phyloP scores from a whole-genome alignment of 129 eudicot species.

The Silybum marianum region DNA sequence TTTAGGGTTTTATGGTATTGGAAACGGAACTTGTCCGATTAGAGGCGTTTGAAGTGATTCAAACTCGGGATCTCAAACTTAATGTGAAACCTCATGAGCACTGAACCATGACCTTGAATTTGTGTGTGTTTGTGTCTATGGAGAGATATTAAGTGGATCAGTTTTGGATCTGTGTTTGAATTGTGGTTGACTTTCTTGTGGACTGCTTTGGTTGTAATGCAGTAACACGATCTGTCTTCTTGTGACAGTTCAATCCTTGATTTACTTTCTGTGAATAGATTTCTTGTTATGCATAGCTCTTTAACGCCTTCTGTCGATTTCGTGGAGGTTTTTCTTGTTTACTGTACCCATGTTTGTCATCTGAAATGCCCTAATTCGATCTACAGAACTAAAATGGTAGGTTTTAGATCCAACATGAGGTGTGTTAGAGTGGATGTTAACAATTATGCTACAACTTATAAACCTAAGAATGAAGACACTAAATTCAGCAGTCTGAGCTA shows the following conservation, averaged over 20 bases:
- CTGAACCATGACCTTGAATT: conserved; percentile 6
- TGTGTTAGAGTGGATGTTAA: conserved; percentile 3
- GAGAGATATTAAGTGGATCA: background rate
- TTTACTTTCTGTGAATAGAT: background rate
- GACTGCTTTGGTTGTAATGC: conserved; percentile 18
- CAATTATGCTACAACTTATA: background rate
- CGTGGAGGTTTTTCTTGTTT: background rate
- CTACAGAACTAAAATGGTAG: background rate
- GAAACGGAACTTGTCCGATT: background rate
- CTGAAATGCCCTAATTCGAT: background rate
- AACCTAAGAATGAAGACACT: background rate
- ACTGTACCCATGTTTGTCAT: background rate
- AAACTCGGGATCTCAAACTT: conserved; percentile 16
- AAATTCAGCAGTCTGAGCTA: background rate
- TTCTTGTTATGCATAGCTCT: background rate
- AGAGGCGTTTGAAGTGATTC: conserved; percentile 15
- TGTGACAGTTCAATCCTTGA: background rate
- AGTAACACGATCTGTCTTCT: conserved; percentile 5
- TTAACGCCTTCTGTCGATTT: background rate
- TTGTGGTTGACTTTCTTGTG: conserved; percentile 17
- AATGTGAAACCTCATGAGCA: background rate
- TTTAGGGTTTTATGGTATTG: conserved; percentile 5
- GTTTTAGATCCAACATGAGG: background rate
- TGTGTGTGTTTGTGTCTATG: conserved; percentile 2
- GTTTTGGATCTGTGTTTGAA: conserved; percentile 23